Percentiles rank a stretch among this genome's conserved stretches.
phyloP scores from a whole-genome alignment of 208 protist species.

The Phytomonas sp. region DNA sequence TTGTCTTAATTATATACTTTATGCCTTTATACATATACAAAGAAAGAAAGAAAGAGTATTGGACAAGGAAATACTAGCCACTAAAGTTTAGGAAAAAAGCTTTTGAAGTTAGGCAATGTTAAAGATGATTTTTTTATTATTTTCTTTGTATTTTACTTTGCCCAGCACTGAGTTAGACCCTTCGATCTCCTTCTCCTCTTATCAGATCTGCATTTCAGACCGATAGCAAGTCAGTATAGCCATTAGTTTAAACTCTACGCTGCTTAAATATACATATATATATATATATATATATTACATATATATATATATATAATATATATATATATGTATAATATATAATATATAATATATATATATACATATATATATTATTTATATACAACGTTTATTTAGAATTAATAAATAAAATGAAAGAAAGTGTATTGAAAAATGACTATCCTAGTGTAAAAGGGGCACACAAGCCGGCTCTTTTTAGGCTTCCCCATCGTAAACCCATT shows the following conservation, averaged over 20 bases:
- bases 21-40: neutral
- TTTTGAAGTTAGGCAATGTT: neutral
- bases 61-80: neutral
- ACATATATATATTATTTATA: no score
- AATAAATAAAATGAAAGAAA: neutral
- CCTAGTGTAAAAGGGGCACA: neutral
- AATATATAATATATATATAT: neutral
- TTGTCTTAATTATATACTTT: neutral
- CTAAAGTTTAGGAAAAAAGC: neutral
- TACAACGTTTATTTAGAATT: neutral
- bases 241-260: neutral
- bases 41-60: neutral
- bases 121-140: slow-evolving; percentile 4
- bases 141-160: slow-evolving; percentile 1
- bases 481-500: neutral
- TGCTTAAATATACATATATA: neutral
- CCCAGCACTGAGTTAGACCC: neutral
- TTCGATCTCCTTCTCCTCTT: neutral
- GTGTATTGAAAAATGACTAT: neutral
- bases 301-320: no score
- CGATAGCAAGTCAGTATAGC: neutral
- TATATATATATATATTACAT: no score
- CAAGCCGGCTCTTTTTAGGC: neutral
- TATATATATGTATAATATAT: neutral
- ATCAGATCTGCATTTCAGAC: neutral